Evolutionary conservation across 495 filamentous ascomycete species (phyloP), one percentile per base, ranked within the genome.

Genomic region (Hypoxylon lienhwacheense): DNA sequence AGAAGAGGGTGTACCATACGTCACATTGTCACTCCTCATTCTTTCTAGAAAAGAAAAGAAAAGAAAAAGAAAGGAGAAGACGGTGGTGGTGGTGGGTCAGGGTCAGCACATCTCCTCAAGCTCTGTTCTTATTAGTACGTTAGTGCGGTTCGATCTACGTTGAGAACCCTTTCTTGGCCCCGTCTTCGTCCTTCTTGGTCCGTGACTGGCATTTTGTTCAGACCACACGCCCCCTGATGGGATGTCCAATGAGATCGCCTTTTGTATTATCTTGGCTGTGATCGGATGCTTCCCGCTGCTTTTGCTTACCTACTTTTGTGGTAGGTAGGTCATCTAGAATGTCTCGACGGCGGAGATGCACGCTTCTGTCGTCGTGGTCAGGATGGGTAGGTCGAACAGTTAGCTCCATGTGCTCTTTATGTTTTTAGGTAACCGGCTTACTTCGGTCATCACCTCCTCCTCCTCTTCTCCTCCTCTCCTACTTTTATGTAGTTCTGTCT

Each of bases 291-390:
- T n/a, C n/a, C n/a, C n/a, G n/a, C n/a, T n/a, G n/a, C n/a, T 40
- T 16, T 50, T 12, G 24, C 22, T 20, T 42, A 47, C 48, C 35
- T 55, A 47, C n/a, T n/a, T n/a, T n/a, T n/a, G n/a, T n/a, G n/a
- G n/a, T 47, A 33, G 35, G 46, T 54, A 46, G 19, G 26, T 46
- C 22, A 19, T 47, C 21, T 31, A 24, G 34, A 47, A 24, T 39
- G 42, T 20, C 35, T 53, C 31, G 33, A 31, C 16, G 15, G 47
- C 58, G 58, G 58, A 61, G 58, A 61, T 61, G 58, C 51, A 48
- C 15, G 24, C 47, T 19, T 52, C 47, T 52, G 47, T 8, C 41
- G 47, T 55, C 19, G 40, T n/a, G 28, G 7, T n/a, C 7, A 1
- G 16, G 4, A 22, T 14, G 7, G 1, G 3, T 29, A 14, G 32